A percentile compares a stretch with the other conserved stretches of the same genome.
Conservation (phyloP, 1,139 yeast species). For the Yamadazyma membranifaciens region DNA sequence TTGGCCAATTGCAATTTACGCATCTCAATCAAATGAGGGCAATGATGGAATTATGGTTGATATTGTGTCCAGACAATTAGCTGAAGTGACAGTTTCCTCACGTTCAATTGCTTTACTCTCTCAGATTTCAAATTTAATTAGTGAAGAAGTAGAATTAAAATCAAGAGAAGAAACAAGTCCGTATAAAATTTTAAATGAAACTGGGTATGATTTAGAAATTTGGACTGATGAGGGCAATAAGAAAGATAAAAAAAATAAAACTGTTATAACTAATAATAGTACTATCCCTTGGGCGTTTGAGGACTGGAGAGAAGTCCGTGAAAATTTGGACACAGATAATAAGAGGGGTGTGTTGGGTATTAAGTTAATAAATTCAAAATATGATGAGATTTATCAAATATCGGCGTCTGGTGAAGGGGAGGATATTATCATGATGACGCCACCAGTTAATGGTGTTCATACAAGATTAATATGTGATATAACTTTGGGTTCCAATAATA, state of each 20-base stretch:
- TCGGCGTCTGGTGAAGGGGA: constrained; percentile 86
- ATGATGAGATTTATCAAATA: constrained; percentile 52
- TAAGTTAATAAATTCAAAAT: constrained; percentile 52
- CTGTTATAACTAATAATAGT: constrained; percentile 46
- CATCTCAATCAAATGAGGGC: constrained; percentile 48
- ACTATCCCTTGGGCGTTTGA: constrained; percentile 86
- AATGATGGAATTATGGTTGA: constrained; percentile 54
- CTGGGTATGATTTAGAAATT: constrained; percentile 75
- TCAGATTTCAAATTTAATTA: constrained; percentile 58
- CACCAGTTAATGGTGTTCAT: constrained; percentile 63
- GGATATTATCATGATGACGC: constrained; percentile 64
- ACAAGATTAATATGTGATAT: constrained; percentile 75
- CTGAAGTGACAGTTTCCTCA: constrained; percentile 81
- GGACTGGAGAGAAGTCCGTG: constrained; percentile 88
- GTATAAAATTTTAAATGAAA: constrained; percentile 75
- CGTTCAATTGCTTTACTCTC: constrained; percentile 77
- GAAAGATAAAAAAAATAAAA: constrained; percentile 13
- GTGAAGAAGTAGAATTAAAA: constrained; percentile 51
- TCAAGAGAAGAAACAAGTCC: constrained; percentile 85
- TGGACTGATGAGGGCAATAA: constrained; percentile 58
- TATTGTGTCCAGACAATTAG: constrained; percentile 67
- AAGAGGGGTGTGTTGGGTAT: constrained; percentile 62
- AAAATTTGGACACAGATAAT: constrained; percentile 67
- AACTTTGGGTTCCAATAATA: constrained; percentile 66
- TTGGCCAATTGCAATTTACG: constrained; percentile 78